phyloP scores from a whole-genome alignment of 2,329 filamentous ascomycete species.

The Aspergillus fischeri region DNA sequence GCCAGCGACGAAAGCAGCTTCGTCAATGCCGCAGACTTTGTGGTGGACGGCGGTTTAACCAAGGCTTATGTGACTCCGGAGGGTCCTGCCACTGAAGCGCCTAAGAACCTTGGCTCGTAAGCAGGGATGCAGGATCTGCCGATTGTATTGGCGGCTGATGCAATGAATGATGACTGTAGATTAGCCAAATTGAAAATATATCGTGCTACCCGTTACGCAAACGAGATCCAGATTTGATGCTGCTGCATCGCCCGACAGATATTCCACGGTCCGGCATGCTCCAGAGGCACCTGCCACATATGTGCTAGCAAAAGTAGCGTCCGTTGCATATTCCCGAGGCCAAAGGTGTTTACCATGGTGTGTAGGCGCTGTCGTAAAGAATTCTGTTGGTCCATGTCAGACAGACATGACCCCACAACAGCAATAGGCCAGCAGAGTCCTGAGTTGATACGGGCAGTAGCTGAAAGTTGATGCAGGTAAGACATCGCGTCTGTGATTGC shows the following conservation, averaged over 20 bases:
- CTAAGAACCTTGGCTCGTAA: constrained; percentile 44
- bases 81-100: constrained; percentile 52
- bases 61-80: constrained; percentile 77
- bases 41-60: constrained; percentile 93
- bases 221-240: constrained; percentile 48
- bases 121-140: no score
- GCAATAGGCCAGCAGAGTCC: constrained; percentile 33
- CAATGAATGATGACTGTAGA: not conserved
- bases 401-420: constrained; percentile 26
- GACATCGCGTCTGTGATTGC: constrained; percentile 25
- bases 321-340: constrained; percentile 45
- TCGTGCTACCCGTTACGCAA: constrained; percentile 32
- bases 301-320: constrained; percentile 41
- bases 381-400: constrained; percentile 16
- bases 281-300: constrained; percentile 39
- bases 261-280: constrained; percentile 40
- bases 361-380: constrained; percentile 27
- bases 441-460: constrained; percentile 30
- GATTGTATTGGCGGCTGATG: not conserved
- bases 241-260: constrained; percentile 45
- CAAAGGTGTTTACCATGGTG: constrained; percentile 31
- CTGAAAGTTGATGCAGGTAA: constrained; percentile 21
- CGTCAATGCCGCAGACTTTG: constrained; percentile 86
- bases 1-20: constrained; percentile 86
- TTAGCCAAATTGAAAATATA: not conserved